Evolutionary conservation across 805 yeast species (phyloP), one percentile per base, ranked within the genome.

Genomic region (Pichia pseudocactophila): DNA sequence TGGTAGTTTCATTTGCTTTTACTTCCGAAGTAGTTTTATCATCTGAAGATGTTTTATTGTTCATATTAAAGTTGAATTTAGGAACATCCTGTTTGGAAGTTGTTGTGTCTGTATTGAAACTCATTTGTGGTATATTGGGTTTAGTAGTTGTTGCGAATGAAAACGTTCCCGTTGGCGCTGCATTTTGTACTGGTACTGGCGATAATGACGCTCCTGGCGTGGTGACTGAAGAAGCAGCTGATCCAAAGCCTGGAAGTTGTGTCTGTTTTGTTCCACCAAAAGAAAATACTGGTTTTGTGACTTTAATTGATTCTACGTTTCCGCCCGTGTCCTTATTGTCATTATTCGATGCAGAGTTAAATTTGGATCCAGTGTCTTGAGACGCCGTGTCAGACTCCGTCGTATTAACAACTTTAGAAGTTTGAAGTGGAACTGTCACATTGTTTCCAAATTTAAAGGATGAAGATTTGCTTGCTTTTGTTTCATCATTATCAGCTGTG

Each of bases 361-460:
- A 20, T 26, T 26, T 45, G 5, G 46, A 37, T 16, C 49, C 39
- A 31, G 39, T 41, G 15, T 39, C 39, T 17, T 39, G 20, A 15
- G 44, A 11, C 9, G 36, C 44, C 22, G 11, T 25, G 27, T 26
- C 28, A 17, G 38, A 22, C n/a, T 31, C 27, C 17, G 34, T 11
- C 13, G 40, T 6, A 26, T 18, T 13, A 5, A 22, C 30, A 25
- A 31, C 5, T 13, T 17, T 19, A 19, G 37, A 37, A 34, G 37
- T 30, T 16, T 34, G 30, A 22, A 41, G 34, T 26, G 37, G 10
- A 30, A 39, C 13, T 16, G 27, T 34, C 12, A 17, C 16, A 22
- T 4, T 20, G 6, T 28, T 18, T 12, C 17, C 28, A 8, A 18
- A 8, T 8, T 30, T 22, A 30, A 28, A 28, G 8, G 19, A n/a